These are phyloP conservation scores for Tarenaya hassleriana DNA, from an alignment of 345 rosid genomes.

Conservation along the genomic window DNA sequence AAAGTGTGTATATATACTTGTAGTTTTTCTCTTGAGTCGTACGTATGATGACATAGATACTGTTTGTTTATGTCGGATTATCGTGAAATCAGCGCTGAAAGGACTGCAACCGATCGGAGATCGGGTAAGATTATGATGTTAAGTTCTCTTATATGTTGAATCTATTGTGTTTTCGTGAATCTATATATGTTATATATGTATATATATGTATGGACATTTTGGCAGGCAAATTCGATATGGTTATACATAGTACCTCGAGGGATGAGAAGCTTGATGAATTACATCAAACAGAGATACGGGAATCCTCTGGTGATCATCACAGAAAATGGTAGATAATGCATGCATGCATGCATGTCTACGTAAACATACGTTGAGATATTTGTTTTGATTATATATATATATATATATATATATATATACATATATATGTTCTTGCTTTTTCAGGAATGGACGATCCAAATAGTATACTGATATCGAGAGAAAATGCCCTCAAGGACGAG, in stretches of 20 bases:
- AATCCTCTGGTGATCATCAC: slow-evolving; percentile 44
- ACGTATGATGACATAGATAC: too few species aligned
- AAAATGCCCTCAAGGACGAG: slow-evolving; percentile 63
- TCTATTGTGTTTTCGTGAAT: too few species aligned
- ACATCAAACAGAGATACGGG: slow-evolving; percentile 43
- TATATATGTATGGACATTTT: neutral
- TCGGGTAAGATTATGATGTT: slow-evolving; percentile 59
- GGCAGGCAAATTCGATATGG: slow-evolving; percentile 58
- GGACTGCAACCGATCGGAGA: slow-evolving; percentile 54
- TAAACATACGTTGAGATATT: too few species aligned
- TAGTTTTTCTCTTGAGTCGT: too few species aligned
- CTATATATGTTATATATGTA: too few species aligned
- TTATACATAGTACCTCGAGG: slow-evolving; percentile 54
- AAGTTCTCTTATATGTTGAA: too few species aligned
- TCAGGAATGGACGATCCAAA: slow-evolving; percentile 96
- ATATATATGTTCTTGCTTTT: slow-evolving; percentile 8
- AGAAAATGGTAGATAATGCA: slow-evolving; percentile 48
- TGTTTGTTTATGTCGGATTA: slow-evolving; percentile 3
- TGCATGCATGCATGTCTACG: too few species aligned
- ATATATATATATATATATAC: neutral
- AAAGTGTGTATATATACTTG: too few species aligned
- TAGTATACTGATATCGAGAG: slow-evolving; percentile 31
- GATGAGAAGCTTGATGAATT: slow-evolving; percentile 55
- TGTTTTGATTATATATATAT: slow-evolving; percentile 1
- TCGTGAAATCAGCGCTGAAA: slow-evolving; percentile 47